Evolutionary conservation across 495 filamentous ascomycete species (phyloP), one percentile per base, ranked within the genome.

Genomic region (Trichoderma virens): DNA sequence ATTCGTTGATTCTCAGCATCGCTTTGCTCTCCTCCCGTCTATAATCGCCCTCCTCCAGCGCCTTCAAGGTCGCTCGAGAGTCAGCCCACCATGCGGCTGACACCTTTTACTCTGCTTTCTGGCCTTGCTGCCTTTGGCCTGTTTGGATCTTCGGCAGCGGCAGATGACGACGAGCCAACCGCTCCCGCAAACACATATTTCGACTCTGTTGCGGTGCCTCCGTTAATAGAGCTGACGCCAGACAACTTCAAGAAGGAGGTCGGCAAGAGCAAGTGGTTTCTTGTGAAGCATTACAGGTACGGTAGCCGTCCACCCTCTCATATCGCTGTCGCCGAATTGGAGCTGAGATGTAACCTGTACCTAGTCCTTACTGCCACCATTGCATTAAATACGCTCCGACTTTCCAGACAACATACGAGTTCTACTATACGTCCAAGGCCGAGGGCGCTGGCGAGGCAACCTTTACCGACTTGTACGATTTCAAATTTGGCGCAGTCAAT

Each of bases 361-460:
- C 20, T 63, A 89, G 71, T 71, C 82, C 82, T 27, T 83, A 80
- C 28, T 97, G 93, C 72, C 78, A 76, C 43, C 94, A 98, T 76
- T 98, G 95, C 77, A 78, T 82, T 68, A 79, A 80, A 45, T 86
- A 90, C 68, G 91, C 90, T 38, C 95, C 95, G 30, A 87, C 84
- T 61, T 98, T 86, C 82, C 91, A 97, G 78, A 96, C 93, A 7
- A 78, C 96, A 27, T 96, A 96, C 77, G 94, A 98, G 74, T 97
- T 86, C 76, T 97, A 97, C 78, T 96, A 93, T 74, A 97, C 93
- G 7, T 94, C 90, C n/a, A 86, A 90, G 69, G 87, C 90, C 13
- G 71, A 62, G 16, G 66, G 60, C 64, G 67, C 71, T 65, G 71
- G 69, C 61, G 67, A 78, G 59, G 59, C 63, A 30, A 70, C 78